Conservation (phyloP, 495 filamentous ascomycete genomes). For the Neurospora sp. region DNA sequence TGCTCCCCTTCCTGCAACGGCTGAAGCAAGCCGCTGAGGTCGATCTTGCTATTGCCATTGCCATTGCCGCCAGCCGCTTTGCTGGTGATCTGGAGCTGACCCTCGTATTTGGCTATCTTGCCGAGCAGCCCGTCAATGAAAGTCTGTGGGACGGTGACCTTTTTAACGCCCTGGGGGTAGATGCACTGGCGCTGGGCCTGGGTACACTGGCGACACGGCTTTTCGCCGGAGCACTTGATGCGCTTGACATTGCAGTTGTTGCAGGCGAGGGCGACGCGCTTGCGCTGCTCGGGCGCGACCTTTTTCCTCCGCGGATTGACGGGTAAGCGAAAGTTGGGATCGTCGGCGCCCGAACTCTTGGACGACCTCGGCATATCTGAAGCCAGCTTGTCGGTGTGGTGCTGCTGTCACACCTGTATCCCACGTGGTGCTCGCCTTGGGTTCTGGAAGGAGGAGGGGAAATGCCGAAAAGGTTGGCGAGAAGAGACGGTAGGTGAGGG, state of each 20-base stretch:
- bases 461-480: neutral
- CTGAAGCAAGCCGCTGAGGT: neutral
- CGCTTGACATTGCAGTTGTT: constrained; percentile 36
- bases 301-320: constrained; percentile 29
- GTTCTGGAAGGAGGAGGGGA: constrained; percentile 1
- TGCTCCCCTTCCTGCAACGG: neutral
- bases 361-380: constrained; percentile 15
- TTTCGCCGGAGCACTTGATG: constrained; percentile 32
- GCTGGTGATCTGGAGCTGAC: constrained; percentile 9
- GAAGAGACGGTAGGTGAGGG: neutral
- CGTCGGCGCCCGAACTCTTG: constrained; percentile 1
- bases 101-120: constrained; percentile 13
- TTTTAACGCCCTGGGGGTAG: constrained; percentile 22
- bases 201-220: constrained; percentile 27
- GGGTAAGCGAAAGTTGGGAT: constrained; percentile 16
- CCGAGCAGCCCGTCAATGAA: constrained; percentile 20
- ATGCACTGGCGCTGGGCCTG: constrained; percentile 18
- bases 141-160: constrained; percentile 19
- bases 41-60: constrained; percentile 9
- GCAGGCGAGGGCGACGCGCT: constrained; percentile 29
- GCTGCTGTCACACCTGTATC: neutral
- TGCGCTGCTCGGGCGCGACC: constrained; percentile 24
- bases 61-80: constrained; percentile 2
- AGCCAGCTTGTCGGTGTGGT: neutral
- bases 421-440: neutral